Base-by-base conservation (phyloP, 1,284 basidiomycete genomes). In the Apiotrichum mycotoxinovorans region DNA sequence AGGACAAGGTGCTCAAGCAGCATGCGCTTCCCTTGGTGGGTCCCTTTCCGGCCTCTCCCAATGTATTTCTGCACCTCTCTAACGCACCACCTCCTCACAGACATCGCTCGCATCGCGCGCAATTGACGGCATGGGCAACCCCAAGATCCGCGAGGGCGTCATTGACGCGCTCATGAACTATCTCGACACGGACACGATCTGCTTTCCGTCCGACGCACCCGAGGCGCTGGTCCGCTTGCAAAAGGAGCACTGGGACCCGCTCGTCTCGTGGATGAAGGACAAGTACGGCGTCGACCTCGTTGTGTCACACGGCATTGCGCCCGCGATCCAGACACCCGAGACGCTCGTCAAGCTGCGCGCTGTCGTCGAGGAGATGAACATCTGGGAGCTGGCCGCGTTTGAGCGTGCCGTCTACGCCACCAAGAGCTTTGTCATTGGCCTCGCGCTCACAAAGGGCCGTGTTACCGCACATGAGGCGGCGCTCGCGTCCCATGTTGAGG, bases 171-270 rank as follows among this genome's bases (percentile, higher is more conserved):
- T 98, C 45, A 73, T 97, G 51, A 84, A 86, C 62, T 98, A 98
- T 76, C 79, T 98, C 35, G 88, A 97, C 65, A 98, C 95, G 3
- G 96, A 99, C 73, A 94, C 96, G 0, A 85, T 98, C 58, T 93
- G 91, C 72, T 98, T 93, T 78, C 87, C 91, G 62, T 84, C 90
- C 69, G 83, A 88, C 46, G 80, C 85, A 57, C 92, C 94, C 0
- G 80, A 82, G 14, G 80, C 83, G 1, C 82, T 98, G 22, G 90
- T 90, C 43, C 79, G 81, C 45, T 80, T 98, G 43, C 96, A 98
- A 75, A 75, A 83, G n/a, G 77, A 84, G 65, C 87, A 95, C 72
- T 99, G 96, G 96, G 83, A 86, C 42, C 95, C 96, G 1, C 78
- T 98, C 17, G 77, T 95, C 42, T 79, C 83, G 12, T 97, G 94